Evolutionary conservation across 805 yeast species (phyloP).

Genomic region (Yueomyces sinensis): DNA sequence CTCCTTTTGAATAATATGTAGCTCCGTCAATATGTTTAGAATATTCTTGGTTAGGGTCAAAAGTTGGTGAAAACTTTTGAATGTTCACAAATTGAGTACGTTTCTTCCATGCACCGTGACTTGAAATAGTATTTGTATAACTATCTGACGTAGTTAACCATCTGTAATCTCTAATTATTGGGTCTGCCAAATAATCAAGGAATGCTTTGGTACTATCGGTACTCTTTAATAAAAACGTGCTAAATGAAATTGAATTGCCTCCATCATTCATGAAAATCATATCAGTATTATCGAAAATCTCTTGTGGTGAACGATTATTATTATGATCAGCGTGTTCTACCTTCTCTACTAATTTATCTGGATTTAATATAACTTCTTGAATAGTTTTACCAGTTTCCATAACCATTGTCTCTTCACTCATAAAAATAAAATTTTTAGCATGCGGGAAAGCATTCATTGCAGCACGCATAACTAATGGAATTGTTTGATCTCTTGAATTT

Average conservation of each 20-base stretch:
- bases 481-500: constrained; percentile 14
- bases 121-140: background rate
- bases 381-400: constrained; percentile 58
- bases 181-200: constrained; percentile 68
- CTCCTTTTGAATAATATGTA: constrained; percentile 36
- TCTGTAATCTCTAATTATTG: constrained; percentile 52
- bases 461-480: constrained; percentile 40
- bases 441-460: constrained; percentile 91
- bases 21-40: background rate
- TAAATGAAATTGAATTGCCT: constrained; percentile 4
- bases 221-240: constrained; percentile 43
- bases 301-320: constrained; percentile 58
- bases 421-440: constrained; percentile 79
- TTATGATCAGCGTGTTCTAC: constrained; percentile 39
- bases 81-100: background rate
- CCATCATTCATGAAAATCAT: constrained; percentile 18
- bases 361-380: constrained; percentile 42
- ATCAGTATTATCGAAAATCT: constrained; percentile 41
- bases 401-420: constrained; percentile 66
- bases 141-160: constrained; percentile 8
- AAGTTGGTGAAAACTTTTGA: background rate
- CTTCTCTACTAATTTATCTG: constrained; percentile 44
- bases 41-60: background rate
- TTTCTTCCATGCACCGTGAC: background rate
- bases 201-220: constrained; percentile 57